A percentile compares a stretch with the other conserved stretches of the same genome.
phyloP scores from a whole-genome alignment of 23 red algal species.

The Gracilaria caudata region DNA sequence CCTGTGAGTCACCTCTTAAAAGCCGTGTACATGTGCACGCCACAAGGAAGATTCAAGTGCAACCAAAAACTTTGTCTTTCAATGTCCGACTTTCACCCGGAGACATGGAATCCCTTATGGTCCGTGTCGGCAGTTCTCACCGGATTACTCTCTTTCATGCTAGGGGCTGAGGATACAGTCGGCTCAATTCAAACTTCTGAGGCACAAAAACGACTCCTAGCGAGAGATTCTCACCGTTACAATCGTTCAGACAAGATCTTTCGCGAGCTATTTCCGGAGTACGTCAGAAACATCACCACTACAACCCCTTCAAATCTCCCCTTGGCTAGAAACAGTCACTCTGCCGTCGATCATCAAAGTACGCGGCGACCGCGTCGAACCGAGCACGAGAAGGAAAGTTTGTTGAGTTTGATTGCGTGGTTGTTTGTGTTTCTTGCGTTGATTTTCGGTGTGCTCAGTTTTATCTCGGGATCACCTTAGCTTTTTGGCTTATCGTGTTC shows the following conservation, averaged over 20 bases:
- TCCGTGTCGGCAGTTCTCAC: conserved; percentile 76
- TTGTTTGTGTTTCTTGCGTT: conserved; percentile 71
- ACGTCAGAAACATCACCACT: conserved; percentile 44
- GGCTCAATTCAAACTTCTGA: conserved; percentile 76
- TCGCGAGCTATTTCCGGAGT: conserved; percentile 84
- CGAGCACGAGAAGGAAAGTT: conserved; percentile 66
- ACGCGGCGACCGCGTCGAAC: conserved; percentile 27
- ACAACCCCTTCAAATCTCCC: background rate
- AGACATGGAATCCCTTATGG: conserved; percentile 94
- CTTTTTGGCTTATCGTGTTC: background rate
- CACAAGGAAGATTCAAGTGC: conserved; percentile 81
- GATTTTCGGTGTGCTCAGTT: conserved; percentile 53
- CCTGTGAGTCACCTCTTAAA: background rate
- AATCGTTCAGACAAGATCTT: conserved; percentile 79
- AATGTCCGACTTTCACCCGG: conserved; percentile 90
- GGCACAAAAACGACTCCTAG: conserved; percentile 64
- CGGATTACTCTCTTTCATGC: conserved; percentile 93
- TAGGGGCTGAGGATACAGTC: conserved; percentile 72
- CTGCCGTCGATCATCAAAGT: conserved; percentile 25
- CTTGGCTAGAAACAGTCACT: background rate
- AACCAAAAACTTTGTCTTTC: conserved; percentile 84
- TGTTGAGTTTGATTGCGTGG: conserved; percentile 71
- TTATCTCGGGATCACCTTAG: conserved; percentile 61
- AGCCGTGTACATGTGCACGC: conserved; percentile 92
- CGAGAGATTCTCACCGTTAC: conserved; percentile 57